Evolutionary conservation across 1,284 basidiomycete species (phyloP).

Genomic region (Ceratobasidium sp.): DNA sequence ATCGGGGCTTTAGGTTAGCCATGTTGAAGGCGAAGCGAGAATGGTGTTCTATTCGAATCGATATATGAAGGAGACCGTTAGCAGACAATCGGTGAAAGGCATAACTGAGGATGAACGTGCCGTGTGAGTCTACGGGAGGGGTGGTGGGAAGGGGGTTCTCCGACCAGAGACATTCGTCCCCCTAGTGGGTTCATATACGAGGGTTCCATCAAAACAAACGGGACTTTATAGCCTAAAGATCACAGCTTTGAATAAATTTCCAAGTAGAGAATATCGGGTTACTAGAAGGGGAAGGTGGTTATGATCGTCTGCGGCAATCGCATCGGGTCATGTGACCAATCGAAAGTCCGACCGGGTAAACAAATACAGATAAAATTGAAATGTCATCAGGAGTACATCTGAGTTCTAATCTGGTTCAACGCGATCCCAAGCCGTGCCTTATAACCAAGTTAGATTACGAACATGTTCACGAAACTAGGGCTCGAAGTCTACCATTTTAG

Average conservation of each 20-base stretch:
- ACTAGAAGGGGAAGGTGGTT: neutral
- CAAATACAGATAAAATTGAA: no score
- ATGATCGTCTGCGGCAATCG: neutral
- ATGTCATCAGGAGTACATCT: no score
- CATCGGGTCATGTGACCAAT: neutral
- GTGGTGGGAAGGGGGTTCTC: neutral
- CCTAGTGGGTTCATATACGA: neutral
- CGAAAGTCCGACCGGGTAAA: neutral
- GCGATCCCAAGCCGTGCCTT: slow-evolving; percentile 17
- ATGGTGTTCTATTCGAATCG: no score
- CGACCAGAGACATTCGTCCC: neutral
- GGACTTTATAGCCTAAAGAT: neutral
- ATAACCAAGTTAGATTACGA: neutral
- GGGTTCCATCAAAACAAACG: neutral
- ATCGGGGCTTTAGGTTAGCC: slow-evolving; percentile 4
- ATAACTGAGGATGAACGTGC: neutral
- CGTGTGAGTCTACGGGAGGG: neutral
- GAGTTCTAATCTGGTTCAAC: neutral
- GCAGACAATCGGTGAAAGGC: no score
- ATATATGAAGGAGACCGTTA: no score
- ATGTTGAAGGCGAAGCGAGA: neutral
- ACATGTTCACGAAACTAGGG: neutral
- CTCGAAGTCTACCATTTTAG: slow-evolving; percentile 23
- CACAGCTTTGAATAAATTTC: neutral
- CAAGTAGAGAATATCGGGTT: neutral